phyloP scores from a whole-genome alignment of 164 flowering plant genomes.

The Liquidambar formosana region DNA sequence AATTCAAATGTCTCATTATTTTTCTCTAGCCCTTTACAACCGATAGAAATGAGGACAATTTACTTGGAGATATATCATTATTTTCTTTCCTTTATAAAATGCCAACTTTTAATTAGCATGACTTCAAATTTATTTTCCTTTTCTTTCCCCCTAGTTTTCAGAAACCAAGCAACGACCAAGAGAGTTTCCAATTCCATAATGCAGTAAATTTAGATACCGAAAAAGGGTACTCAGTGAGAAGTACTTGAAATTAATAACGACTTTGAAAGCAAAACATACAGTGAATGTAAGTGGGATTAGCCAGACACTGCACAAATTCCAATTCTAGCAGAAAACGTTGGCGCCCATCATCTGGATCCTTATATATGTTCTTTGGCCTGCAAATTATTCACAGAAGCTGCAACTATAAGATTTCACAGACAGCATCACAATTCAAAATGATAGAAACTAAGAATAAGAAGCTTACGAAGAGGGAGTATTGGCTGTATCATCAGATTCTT shows the following conservation, averaged over 20 bases:
- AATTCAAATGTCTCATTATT: too few relatives aligned
- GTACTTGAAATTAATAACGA: not conserved
- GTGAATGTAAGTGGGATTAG: conserved; percentile 95
- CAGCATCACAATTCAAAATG: not conserved
- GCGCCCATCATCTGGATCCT: conserved; percentile 96
- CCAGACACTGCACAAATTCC: conserved; percentile 94
- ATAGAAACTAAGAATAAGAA: not conserved
- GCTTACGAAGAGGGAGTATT: conserved; percentile 31
- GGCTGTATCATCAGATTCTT: conserved; percentile 14
- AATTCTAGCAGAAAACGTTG: conserved; percentile 90
- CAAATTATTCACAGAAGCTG: not conserved
- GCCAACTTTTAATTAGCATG: too few relatives aligned
- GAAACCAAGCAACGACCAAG: too few relatives aligned
- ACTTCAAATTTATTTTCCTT: not conserved
- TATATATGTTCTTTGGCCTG: conserved; percentile 68
- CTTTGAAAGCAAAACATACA: conserved; percentile 44
- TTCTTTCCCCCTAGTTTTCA: not conserved
- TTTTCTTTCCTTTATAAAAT: too few relatives aligned
- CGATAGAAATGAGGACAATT: too few relatives aligned
- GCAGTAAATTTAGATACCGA: not conserved
- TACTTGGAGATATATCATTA: too few relatives aligned
- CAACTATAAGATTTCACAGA: not conserved
- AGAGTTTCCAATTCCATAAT: not conserved
- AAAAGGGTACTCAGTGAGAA: not conserved
- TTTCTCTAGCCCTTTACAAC: too few relatives aligned